Conservation (phyloP, 1,284 basidiomycete species). For the Ceratorhiza oryzae-sativae region DNA sequence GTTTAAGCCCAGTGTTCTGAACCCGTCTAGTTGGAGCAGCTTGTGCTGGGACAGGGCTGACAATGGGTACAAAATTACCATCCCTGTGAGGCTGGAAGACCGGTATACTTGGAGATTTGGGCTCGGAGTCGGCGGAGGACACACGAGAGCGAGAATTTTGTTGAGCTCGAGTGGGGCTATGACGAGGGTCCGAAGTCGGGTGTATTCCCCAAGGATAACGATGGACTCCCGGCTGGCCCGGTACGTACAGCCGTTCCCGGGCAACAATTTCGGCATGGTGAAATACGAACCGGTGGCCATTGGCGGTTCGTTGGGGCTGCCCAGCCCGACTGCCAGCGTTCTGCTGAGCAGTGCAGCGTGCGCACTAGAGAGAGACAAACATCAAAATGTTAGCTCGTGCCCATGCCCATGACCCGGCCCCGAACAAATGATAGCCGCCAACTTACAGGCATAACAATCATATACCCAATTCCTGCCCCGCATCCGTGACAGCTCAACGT, state of each 20-base stretch:
- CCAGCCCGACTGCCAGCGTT: constrained; percentile 56
- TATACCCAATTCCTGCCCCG: constrained; percentile 76
- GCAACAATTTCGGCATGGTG: constrained; percentile 79
- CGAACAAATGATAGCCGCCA: constrained; percentile 39
- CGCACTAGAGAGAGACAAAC: constrained; percentile 56
- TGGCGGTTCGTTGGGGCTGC: constrained; percentile 58
- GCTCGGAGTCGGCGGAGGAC: constrained; percentile 29
- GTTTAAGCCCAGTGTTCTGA: constrained; percentile 32
- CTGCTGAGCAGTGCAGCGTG: constrained; percentile 66
- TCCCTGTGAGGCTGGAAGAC: constrained; percentile 36
- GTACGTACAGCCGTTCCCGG: constrained; percentile 73
- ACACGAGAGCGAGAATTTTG: constrained; percentile 27
- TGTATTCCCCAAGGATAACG: constrained; percentile 36
- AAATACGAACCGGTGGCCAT: constrained; percentile 88
- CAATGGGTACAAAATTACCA: constrained; percentile 33
- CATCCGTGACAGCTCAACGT: constrained; percentile 83
- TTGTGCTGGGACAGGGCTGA: constrained; percentile 34
- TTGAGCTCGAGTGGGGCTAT: constrained; percentile 11
- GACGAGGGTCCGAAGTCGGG: constrained; percentile 12
- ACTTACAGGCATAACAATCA: constrained; percentile 71
- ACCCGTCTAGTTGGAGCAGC: constrained; percentile 24
- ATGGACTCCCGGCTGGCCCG: constrained; percentile 70
- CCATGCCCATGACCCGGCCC: constrained; percentile 31
- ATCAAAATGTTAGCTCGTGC: constrained; percentile 11
- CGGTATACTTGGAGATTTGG: constrained; percentile 33